phyloP scores from a whole-genome alignment of 208 protist genomes.

The Leishmania guyanensis region DNA sequence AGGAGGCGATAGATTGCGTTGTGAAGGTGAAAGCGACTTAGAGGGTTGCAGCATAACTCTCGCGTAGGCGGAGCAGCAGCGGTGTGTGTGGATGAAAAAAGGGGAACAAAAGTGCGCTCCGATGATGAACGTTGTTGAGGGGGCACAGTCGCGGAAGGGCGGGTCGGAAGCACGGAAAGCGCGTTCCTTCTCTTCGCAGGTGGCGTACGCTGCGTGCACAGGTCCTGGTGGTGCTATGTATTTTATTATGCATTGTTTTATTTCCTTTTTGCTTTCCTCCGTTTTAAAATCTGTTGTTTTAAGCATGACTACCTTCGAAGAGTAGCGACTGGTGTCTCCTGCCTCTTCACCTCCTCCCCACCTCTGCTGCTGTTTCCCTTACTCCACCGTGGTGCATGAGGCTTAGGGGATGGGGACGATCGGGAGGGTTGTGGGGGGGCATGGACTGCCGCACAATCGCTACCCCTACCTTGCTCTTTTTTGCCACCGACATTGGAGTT shows the following conservation, averaged over 20 bases:
- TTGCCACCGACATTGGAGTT: not conserved
- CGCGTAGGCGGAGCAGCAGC: not conserved
- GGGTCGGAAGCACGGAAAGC: not conserved
- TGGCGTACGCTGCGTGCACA: not conserved
- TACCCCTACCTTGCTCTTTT: not conserved
- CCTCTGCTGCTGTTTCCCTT: not conserved
- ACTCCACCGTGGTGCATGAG: not conserved
- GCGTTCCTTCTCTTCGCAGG: not conserved
- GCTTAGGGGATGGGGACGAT: not conserved
- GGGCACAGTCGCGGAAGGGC: not conserved
- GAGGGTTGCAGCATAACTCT: not conserved
- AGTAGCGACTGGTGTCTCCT: not conserved
- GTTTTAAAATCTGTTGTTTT: not conserved
- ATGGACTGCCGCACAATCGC: not conserved
- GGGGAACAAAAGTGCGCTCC: not conserved
- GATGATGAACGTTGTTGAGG: not conserved
- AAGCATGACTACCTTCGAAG: not conserved
- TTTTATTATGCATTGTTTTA: not conserved
- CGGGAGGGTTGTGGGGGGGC: not conserved
- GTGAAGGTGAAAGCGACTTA: not conserved
- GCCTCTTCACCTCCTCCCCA: not conserved
- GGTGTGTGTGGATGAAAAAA: not conserved
- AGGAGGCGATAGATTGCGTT: slow-evolving; percentile 12
- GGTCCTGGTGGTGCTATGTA: not conserved
- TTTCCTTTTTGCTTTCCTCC: not conserved